phyloP scores from a whole-genome alignment of 208 protist species.

The Leptomonas seymouri region DNA sequence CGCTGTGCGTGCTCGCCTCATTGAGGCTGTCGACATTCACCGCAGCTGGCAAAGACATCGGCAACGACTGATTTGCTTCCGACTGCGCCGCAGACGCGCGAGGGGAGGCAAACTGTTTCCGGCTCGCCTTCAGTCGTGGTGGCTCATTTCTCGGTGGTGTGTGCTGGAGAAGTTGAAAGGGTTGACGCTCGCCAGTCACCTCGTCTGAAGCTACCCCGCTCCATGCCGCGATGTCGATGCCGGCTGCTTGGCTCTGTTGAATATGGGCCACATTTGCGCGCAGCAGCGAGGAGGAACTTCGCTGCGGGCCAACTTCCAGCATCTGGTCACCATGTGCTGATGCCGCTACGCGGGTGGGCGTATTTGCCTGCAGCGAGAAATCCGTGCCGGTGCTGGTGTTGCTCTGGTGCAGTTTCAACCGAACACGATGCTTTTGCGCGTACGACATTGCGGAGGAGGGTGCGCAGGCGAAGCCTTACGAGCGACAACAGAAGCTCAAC shows the following conservation, averaged over 20 bases:
- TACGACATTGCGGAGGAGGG: slow-evolving; percentile 10
- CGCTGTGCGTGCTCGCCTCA: neutral
- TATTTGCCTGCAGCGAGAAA: neutral
- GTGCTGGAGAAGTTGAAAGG: slow-evolving; percentile 24
- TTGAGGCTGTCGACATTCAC: slow-evolving; percentile 5
- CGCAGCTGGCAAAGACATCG: neutral
- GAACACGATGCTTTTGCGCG: slow-evolving; percentile 15
- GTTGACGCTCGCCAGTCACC: slow-evolving; percentile 5
- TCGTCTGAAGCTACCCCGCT: slow-evolving; percentile 9
- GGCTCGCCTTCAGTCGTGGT: slow-evolving; percentile 30
- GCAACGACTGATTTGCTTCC: slow-evolving; percentile 2
- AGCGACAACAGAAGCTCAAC: too few species aligned
- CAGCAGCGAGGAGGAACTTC: slow-evolving; percentile 1
- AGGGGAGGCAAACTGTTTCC: slow-evolving; percentile 37
- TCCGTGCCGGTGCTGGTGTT: neutral
- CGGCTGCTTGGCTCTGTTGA: slow-evolving; percentile 2
- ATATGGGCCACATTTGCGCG: slow-evolving; percentile 4
- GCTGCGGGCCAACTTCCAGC: neutral
- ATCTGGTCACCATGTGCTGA: neutral
- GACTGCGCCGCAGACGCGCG: neutral
- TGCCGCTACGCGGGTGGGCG: neutral
- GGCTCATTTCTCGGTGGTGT: slow-evolving; percentile 11
- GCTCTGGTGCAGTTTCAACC: slow-evolving; percentile 15
- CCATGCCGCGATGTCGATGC: slow-evolving; percentile 12
- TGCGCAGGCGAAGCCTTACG: neutral